Evolutionary conservation across 73 alveolate genomes (phyloP).

Genomic region (Blepharisma japonicum): DNA sequence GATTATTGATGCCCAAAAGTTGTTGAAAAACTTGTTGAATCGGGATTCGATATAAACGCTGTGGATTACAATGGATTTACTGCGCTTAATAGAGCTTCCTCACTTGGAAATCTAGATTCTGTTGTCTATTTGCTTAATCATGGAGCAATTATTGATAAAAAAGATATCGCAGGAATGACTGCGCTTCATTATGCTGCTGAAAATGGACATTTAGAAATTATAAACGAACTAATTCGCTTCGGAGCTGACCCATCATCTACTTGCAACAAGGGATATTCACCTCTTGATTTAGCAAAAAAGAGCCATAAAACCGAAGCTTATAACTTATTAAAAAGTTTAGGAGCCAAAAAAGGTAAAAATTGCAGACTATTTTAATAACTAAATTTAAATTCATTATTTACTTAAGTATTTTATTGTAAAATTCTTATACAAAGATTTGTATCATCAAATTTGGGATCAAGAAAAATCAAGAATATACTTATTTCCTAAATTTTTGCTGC

Average conservation of each 20-base stretch:
- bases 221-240: background rate
- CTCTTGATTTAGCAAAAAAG: background rate
- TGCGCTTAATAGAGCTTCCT: slow-evolving; percentile 4
- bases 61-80: background rate
- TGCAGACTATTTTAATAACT: too few species aligned
- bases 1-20: background rate
- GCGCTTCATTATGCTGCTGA: slow-evolving; percentile 14
- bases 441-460: too few species aligned
- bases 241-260: background rate
- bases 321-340: too few species aligned
- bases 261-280: background rate
- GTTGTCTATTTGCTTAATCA: background rate
- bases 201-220: background rate
- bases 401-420: too few species aligned
- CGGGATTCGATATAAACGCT: slow-evolving; percentile 3
- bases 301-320: background rate
- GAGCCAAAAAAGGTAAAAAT: too few species aligned
- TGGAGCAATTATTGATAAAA: slow-evolving; percentile 15
- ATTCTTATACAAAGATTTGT: too few species aligned
- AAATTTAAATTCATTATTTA: too few species aligned
- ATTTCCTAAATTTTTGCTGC: too few species aligned
- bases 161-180: slow-evolving; percentile 2
- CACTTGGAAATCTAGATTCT: background rate
- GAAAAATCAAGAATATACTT: too few species aligned
- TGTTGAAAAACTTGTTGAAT: background rate